Percentiles rank a stretch among this genome's conserved stretches.
Evolutionary conservation across 129 eudicot species (phyloP).

Genomic region (Kitagawia praeruptora): DNA sequence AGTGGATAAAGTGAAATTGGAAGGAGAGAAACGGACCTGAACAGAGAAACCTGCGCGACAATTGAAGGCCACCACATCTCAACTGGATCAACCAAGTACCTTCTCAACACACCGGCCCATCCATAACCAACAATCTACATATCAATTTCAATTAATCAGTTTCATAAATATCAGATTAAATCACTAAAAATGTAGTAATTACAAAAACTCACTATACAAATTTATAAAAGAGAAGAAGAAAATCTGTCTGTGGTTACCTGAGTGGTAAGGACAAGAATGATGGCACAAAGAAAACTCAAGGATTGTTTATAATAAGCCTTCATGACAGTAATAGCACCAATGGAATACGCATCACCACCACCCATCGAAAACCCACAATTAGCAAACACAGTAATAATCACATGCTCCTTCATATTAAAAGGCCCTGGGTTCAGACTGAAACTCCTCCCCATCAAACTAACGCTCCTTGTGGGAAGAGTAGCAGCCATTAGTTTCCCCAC

Average conservation of each 20-base stretch:
- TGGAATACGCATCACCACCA: slow-evolving; percentile 90
- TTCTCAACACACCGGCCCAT: slow-evolving; percentile 42
- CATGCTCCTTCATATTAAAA: slow-evolving; percentile 88
- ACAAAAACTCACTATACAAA: not conserved
- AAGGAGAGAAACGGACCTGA: slow-evolving; percentile 19
- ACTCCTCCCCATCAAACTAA: slow-evolving; percentile 34
- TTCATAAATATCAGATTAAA: not conserved
- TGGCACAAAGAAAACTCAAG: slow-evolving; percentile 49
- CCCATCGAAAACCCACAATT: slow-evolving; percentile 75
- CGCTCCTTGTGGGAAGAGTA: slow-evolving; percentile 46
- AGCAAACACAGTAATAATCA: slow-evolving; percentile 76
- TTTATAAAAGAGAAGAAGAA: not conserved
- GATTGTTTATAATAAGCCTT: slow-evolving; percentile 75
- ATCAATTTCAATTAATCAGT: not conserved
- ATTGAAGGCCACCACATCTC: slow-evolving; percentile 51
- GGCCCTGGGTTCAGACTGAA: slow-evolving; percentile 88
- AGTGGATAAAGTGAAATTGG: not conserved
- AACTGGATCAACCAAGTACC: slow-evolving; percentile 35
- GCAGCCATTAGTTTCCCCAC: slow-evolving; percentile 85
- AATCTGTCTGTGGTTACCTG: slow-evolving; percentile 36
- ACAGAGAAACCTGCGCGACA: slow-evolving; percentile 37
- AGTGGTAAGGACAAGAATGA: slow-evolving; percentile 71
- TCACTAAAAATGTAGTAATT: not conserved
- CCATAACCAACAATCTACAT: slow-evolving; percentile 27
- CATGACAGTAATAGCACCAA: slow-evolving; percentile 92